These are phyloP conservation scores for Chaetomium globosum DNA, from an alignment of 2,329 filamentous ascomycete species.

Conservation along the genomic window DNA sequence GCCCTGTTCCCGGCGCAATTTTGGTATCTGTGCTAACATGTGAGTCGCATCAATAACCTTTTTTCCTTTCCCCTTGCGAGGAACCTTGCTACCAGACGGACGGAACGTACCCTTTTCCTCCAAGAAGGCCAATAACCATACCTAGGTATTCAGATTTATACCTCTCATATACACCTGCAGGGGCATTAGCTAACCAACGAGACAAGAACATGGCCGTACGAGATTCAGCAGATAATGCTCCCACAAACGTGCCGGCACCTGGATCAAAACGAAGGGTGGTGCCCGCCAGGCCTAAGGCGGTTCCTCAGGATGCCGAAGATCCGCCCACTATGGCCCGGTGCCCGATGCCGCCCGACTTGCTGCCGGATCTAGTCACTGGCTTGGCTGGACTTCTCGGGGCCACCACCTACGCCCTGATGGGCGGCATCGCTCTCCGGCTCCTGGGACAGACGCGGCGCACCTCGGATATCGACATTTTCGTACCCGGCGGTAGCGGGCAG, in stretches of 20 bases:
- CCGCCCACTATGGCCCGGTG: background rate
- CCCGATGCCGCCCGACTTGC: background rate
- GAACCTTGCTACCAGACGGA: no score
- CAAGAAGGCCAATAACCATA: background rate
- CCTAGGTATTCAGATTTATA: background rate
- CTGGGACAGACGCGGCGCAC: background rate
- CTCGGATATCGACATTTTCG: background rate
- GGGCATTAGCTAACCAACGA: background rate
- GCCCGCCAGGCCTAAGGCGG: background rate
- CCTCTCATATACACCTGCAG: background rate
- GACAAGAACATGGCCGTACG: background rate
- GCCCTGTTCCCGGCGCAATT: no score
- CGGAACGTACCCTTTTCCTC: background rate
- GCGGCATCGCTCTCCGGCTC: background rate
- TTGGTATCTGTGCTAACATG: no score
- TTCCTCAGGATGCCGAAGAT: background rate
- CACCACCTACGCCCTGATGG: background rate
- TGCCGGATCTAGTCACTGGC: background rate
- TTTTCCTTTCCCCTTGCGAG: no score
- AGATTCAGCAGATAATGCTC: background rate
- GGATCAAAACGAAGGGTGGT: no score
- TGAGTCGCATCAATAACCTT: no score
- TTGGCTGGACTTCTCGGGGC: background rate
- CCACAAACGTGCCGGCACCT: no score
- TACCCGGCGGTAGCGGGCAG: background rate